phyloP scores from a whole-genome alignment of 1,284 basidiomycete species.

The Puccinia horiana region DNA sequence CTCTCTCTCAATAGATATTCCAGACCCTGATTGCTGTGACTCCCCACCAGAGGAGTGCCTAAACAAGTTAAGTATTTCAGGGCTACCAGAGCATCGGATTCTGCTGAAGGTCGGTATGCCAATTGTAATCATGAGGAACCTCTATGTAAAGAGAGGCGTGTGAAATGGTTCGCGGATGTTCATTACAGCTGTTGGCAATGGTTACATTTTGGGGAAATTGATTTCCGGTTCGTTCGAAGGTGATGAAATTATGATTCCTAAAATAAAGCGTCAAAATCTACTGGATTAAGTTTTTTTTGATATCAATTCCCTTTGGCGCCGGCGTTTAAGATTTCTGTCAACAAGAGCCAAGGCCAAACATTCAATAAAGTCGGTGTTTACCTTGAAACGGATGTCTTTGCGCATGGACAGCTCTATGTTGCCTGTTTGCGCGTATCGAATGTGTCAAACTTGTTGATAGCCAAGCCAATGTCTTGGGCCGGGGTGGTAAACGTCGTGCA shows the following conservation, averaged over 20 bases:
- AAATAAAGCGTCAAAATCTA: background rate
- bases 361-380: background rate
- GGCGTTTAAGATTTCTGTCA: background rate
- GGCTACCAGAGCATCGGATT: background rate
- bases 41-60: background rate
- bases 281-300: background rate
- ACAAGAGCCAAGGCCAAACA: too few species aligned
- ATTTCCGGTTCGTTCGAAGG: background rate
- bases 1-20: background rate
- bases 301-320: background rate
- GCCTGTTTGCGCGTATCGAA: too few species aligned
- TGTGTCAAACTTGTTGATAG: too few species aligned
- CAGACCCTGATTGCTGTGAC: background rate
- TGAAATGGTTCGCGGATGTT: constrained; percentile 8
- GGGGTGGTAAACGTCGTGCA: too few species aligned
- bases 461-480: too few species aligned
- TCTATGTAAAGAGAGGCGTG: background rate
- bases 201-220: background rate
- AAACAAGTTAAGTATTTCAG: background rate
- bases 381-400: background rate
- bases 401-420: too few species aligned
- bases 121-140: too few species aligned
- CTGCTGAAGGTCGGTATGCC: background rate
- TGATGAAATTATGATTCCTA: background rate
- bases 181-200: too few species aligned